Evolutionary conservation across 148 eudicot genomes (phyloP), one percentile per base, ranked within the genome.

Genomic region (Pharnaceum exiguum): DNA sequence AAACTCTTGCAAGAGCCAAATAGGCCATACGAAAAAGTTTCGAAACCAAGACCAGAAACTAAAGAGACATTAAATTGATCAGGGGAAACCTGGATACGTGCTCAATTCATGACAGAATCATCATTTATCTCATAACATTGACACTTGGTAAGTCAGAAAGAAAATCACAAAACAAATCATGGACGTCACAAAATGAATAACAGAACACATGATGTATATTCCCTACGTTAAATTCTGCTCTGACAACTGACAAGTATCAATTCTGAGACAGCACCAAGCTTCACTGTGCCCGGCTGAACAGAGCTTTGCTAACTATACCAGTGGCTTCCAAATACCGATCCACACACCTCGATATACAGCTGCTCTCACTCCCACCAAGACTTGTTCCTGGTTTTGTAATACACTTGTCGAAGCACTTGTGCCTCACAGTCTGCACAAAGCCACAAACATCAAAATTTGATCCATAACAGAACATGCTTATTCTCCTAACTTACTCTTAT

Each of bases 321-420:
- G 90, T 91, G 43, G 94, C 94, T 55, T 91, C 96, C 26, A 91
- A 77, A 69, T 90, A 91, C 27, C 94, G 94, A 53, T 91, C 97
- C 58, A 87, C 81, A 69, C 94, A 87, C 68, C 96, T 77, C 21
- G 97, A 91, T 35, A 81, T 62, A 77, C 96, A 91, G 62, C 96
- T 82, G 42, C 82, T 56, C 70, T 85, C 96, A 29, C 94, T 65
- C 51, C 97, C 87, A 53, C 97, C 72, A 28, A 91, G 60, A 59
- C 90, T 85, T 43, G 77, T 78, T 10, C 97, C 87, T 13, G 97
- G 97, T 76, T 86, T 91, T 30, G 82, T 71, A 46, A 82, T 77
- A 47, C 97, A 87, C 84, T 82, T 87, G 10, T 91, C 94, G 21
- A 91, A 87, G 75, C 97, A 87, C 76, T 91, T 87, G 18, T 78